These are phyloP conservation scores for Fusarium hainanense DNA, from an alignment of 2,329 filamentous ascomycete species.

Conservation along the genomic window DNA sequence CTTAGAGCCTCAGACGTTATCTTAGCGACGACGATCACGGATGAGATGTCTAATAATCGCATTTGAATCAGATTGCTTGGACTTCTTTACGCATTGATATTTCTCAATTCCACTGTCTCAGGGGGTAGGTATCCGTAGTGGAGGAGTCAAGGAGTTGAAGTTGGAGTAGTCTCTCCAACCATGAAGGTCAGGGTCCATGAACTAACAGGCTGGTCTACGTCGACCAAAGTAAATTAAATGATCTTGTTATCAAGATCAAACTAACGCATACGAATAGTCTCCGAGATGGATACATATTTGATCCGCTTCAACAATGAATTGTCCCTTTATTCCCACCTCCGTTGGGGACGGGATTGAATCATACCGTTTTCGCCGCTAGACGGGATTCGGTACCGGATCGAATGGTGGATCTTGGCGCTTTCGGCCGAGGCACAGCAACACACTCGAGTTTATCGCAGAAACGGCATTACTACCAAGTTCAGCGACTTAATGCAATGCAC, in stretches of 20 bases:
- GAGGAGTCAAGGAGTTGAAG: not conserved
- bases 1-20: not conserved
- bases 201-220: not conserved
- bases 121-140: not conserved
- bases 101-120: not conserved
- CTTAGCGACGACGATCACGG: not conserved
- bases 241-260: not conserved
- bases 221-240: not conserved
- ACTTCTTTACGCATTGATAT: not conserved
- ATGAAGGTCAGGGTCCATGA: no score
- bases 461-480: not conserved
- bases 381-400: not conserved
- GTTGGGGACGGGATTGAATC: not conserved
- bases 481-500: not conserved
- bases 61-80: not conserved
- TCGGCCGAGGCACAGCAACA: conserved; percentile 1
- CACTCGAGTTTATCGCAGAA: not conserved
- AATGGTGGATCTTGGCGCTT: not conserved
- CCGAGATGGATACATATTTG: not conserved
- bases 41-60: not conserved
- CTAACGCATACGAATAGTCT: not conserved
- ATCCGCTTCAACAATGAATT: not conserved
- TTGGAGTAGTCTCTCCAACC: not conserved
- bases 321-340: not conserved
- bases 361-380: not conserved